Conservation (phyloP, 208 protist species). For the Leptomonas pyrrhocoris region DNA sequence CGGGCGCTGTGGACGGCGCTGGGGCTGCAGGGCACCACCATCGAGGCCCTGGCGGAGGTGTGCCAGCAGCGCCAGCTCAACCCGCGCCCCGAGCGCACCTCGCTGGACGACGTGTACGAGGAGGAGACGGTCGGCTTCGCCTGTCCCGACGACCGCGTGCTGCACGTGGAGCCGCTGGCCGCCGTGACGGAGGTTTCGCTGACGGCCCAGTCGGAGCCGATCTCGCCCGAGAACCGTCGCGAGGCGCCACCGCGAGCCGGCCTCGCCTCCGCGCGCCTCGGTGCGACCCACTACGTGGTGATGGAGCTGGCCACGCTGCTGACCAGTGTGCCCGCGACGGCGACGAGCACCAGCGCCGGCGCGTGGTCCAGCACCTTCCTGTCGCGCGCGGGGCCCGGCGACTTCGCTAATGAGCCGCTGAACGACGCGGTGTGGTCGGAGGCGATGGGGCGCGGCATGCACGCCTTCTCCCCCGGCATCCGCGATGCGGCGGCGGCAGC, state of each 20-base stretch:
- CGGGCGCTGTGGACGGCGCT: conserved; percentile 15
- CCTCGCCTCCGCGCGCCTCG: neutral
- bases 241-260: too few relatives aligned
- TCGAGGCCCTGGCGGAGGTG: conserved; percentile 1
- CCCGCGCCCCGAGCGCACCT: conserved; percentile 9
- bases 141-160: conserved; percentile 18
- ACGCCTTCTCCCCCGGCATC: conserved; percentile 2
- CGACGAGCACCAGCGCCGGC: conserved; percentile 1
- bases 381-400: neutral
- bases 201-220: neutral
- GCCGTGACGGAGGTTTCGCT: neutral
- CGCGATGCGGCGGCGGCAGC: neutral
- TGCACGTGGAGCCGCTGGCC: conserved; percentile 15
- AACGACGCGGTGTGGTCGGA: conserved; percentile 10
- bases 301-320: conserved; percentile 32
- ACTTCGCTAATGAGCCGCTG: conserved; percentile 20
- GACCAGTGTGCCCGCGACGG: neutral
- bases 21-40: conserved; percentile 2
- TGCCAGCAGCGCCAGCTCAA: conserved; percentile 3
- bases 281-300: conserved; percentile 23
- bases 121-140: conserved; percentile 26
- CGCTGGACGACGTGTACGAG: conserved; percentile 30
- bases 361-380: conserved; percentile 15
- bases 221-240: too few relatives aligned
- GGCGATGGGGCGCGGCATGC: conserved; percentile 9